Conservation (phyloP, 352 stramenopile genomes). For the Pythium grandisporangium region DNA sequence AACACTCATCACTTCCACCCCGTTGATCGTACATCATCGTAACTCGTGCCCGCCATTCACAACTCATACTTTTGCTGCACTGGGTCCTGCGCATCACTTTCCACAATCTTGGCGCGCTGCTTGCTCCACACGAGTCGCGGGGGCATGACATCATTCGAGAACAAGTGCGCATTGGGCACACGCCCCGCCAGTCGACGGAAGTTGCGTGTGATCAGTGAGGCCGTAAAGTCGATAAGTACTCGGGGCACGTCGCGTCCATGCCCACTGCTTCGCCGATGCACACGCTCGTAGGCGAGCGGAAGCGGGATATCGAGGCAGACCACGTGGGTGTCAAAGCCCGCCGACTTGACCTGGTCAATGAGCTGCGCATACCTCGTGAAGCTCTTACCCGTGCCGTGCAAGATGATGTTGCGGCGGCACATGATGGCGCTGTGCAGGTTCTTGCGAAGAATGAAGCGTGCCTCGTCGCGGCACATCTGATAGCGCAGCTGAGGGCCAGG, state of each 20-base stretch:
- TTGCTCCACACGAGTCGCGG: conserved; percentile 73
- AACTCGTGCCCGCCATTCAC: neutral
- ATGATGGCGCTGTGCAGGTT: conserved; percentile 72
- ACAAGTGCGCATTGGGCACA: conserved; percentile 64
- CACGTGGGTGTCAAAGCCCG: conserved; percentile 65
- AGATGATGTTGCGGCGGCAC: conserved; percentile 71
- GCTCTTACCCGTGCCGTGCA: conserved; percentile 68
- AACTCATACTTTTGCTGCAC: conserved; percentile 67
- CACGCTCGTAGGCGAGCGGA: conserved; percentile 52
- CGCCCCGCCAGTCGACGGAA: conserved; percentile 49
- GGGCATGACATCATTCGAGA: conserved; percentile 49
- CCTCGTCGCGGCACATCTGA: conserved; percentile 71
- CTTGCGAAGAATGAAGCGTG: conserved; percentile 73
- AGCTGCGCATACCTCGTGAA: conserved; percentile 52
- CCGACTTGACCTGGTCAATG: conserved; percentile 56
- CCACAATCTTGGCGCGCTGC: conserved; percentile 35
- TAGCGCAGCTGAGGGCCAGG: conserved; percentile 60
- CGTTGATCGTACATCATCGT: neutral
- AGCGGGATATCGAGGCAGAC: conserved; percentile 66
- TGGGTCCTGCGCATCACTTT: conserved; percentile 29
- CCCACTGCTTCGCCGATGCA: conserved; percentile 46
- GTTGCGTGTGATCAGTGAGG: conserved; percentile 51
- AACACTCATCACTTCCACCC: no score
- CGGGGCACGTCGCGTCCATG: conserved; percentile 61
- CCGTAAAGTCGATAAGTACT: conserved; percentile 55